Conservation (phyloP, 2,329 filamentous ascomycete genomes). For the Trichoderma sp. region DNA sequence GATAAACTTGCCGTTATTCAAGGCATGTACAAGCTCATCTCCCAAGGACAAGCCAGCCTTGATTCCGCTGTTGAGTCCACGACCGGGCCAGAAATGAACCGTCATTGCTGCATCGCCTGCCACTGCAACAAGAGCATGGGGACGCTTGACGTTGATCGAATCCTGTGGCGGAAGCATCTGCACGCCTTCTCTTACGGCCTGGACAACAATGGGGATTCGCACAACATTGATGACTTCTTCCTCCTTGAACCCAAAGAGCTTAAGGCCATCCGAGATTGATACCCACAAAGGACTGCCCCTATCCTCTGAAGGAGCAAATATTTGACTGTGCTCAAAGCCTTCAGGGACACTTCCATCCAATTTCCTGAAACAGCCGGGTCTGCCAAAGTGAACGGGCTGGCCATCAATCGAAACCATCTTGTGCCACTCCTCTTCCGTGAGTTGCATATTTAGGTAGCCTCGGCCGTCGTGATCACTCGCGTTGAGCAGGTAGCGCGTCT, state of each 20-base stretch:
- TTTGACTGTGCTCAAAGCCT: conserved; percentile 31
- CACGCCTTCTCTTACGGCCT: conserved; percentile 34
- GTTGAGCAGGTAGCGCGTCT: conserved; percentile 37
- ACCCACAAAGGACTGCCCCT: conserved; percentile 32
- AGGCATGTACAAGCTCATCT: conserved; percentile 35
- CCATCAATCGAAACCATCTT: conserved; percentile 34
- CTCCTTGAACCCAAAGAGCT: conserved; percentile 37
- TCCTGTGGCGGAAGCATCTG: conserved; percentile 30
- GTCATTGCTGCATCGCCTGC: conserved; percentile 38
- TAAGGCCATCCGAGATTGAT: conserved; percentile 36
- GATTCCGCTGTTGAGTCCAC: conserved; percentile 37
- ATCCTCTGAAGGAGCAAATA: conserved; percentile 35
- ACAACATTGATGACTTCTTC: conserved; percentile 37
- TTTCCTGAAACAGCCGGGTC: conserved; percentile 31
- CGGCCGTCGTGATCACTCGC: conserved; percentile 34
- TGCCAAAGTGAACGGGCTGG: conserved; percentile 33
- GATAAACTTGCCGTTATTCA: conserved; percentile 31
- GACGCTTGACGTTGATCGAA: conserved; percentile 26
- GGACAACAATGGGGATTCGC: conserved; percentile 36
- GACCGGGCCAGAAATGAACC: conserved; percentile 38
- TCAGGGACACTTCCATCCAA: conserved; percentile 30
- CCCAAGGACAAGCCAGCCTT: conserved; percentile 36
- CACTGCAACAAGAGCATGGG: conserved; percentile 34
- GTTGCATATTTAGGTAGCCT: conserved; percentile 38
- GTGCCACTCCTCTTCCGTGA: conserved; percentile 37